Base-by-base conservation (phyloP, 768 basidiomycete genomes). In the Rhizopogon sp. region DNA sequence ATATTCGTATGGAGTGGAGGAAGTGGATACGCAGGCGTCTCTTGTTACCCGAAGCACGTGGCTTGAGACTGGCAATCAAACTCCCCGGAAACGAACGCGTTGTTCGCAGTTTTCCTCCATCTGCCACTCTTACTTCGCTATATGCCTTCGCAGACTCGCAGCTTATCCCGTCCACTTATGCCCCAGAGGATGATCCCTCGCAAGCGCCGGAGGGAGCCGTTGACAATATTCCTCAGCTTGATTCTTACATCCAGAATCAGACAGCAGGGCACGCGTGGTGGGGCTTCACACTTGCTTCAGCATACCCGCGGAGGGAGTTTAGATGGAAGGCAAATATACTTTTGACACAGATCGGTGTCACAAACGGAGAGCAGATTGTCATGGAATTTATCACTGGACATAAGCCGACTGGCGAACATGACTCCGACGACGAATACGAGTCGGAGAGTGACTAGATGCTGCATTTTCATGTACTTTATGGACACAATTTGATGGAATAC, bases 131-230 rank as follows among this genome's bases (percentile, higher is more conserved):
- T 39, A 85, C 83, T 1, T 71, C 77, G 16, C 76, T 95, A 1
- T 94, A 90, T 63, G 81, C 83, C 4, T 86, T 81, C 59, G 87
- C 88, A 50, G 93, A 91, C 59, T 69, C 78, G 28, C 77, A 83
- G 29, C 73, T 81, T 51, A 72, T 82, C 28, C 81, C 84, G 0
- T 50, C 71, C 6, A 63, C 73, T 20, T 57, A 73, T 47, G 56
- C 63, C 11, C 60, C 72, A 1, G 69, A 68, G 3, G 72, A 70
- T 4, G 81, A 83, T 59, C 79, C 80, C 0, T 55, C 58, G 1
- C 62, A 66, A 1, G 71, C 80, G 0, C 78, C 82, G 5, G 69
- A 67, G 6, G 76, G 61, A 7, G 29, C 53, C 11, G 57, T 59
- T 6, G 70, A 72, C 28, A 69, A 74, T 45, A 58, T 67, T 20